These are phyloP conservation scores for Sporothrix pseudoabietina DNA, from an alignment of 2,329 filamentous ascomycete genomes.

Conservation along the genomic window DNA sequence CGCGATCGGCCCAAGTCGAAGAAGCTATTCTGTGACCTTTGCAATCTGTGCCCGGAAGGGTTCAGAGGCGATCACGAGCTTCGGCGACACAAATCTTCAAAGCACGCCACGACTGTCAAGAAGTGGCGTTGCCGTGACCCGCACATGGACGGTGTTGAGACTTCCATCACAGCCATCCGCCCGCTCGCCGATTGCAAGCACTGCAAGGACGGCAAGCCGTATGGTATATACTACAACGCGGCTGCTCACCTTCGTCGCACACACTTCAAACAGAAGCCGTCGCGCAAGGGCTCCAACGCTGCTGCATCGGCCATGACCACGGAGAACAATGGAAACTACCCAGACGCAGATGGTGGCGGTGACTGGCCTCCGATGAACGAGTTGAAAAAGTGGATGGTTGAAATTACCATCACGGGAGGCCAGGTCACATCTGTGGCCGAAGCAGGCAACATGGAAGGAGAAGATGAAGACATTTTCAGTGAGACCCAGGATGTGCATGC, in stretches of 20 bases:
- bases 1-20: constrained; percentile 67
- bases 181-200: constrained; percentile 82
- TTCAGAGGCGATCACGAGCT: constrained; percentile 88
- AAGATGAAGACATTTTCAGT: background rate
- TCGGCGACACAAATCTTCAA: constrained; percentile 63
- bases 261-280: constrained; percentile 73
- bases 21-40: constrained; percentile 71
- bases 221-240: constrained; percentile 92
- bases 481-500: background rate
- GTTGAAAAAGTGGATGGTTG: constrained; percentile 62
- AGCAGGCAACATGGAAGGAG: background rate
- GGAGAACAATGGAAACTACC: constrained; percentile 37
- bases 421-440: background rate
- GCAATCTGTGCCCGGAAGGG: constrained; percentile 71
- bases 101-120: constrained; percentile 62
- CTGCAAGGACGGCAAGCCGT: constrained; percentile 74
- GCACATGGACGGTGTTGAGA: constrained; percentile 43
- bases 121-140: constrained; percentile 64
- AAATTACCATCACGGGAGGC: constrained; percentile 42
- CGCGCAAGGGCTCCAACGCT: constrained; percentile 38
- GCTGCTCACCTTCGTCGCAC: constrained; percentile 85
- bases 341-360: constrained; percentile 58
- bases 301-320: constrained; percentile 31
- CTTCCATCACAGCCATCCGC: constrained; percentile 55
- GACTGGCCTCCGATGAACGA: constrained; percentile 60